phyloP scores from a whole-genome alignment of 1,139 yeast species.

The Candida dubliniensis region DNA sequence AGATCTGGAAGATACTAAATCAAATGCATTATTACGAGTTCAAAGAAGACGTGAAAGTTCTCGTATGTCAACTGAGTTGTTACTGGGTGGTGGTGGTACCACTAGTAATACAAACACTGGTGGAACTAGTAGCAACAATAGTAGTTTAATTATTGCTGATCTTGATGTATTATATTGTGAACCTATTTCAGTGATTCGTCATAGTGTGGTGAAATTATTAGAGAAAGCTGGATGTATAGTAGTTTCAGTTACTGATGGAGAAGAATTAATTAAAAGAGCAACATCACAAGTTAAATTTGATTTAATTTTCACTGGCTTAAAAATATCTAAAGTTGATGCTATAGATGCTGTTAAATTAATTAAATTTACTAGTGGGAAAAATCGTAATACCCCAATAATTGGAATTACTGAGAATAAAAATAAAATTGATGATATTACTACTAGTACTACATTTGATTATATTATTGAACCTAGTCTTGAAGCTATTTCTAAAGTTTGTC shows the following conservation, averaged over 20 bases:
- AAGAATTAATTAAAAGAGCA: conserved; percentile 78
- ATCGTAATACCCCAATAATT: conserved; percentile 74
- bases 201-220: conserved; percentile 62
- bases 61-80: conserved; percentile 21
- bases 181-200: conserved; percentile 80
- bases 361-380: conserved; percentile 72
- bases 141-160: conserved; percentile 18
- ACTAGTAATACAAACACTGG: too few species aligned
- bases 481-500: neutral
- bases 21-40: conserved; percentile 55
- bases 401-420: conserved; percentile 73
- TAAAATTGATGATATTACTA: conserved; percentile 56
- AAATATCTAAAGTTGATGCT: conserved; percentile 65
- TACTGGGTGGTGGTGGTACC: neutral
- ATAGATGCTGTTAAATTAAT: conserved; percentile 78
- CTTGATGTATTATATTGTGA: conserved; percentile 81
- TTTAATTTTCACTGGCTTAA: conserved; percentile 74
- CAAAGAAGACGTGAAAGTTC: conserved; percentile 58
- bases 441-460: conserved; percentile 61
- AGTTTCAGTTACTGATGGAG: conserved; percentile 75
- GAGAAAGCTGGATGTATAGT: conserved; percentile 79
- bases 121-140: conserved; percentile 1
- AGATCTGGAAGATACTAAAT: conserved; percentile 62
- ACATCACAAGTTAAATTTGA: conserved; percentile 86
- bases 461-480: conserved; percentile 49